These are phyloP conservation scores for Alternaria sp. DNA, from an alignment of 2,329 filamentous ascomycete genomes.

Conservation along the genomic window DNA sequence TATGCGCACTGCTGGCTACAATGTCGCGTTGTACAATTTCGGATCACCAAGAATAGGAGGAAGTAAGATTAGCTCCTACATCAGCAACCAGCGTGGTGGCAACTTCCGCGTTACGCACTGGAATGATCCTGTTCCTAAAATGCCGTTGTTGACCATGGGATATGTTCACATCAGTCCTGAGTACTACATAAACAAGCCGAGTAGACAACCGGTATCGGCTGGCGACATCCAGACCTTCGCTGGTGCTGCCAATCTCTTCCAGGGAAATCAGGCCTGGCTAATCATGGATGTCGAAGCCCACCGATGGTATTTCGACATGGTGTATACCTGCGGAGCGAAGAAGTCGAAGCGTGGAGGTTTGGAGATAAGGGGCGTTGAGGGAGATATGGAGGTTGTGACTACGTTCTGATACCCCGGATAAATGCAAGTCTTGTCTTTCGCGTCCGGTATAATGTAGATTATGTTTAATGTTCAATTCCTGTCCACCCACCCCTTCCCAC, in stretches of 20 bases:
- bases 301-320: constrained; percentile 43
- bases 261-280: constrained; percentile 41
- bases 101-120: constrained; percentile 72
- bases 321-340: constrained; percentile 29
- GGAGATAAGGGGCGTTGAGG: constrained; percentile 11
- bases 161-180: constrained; percentile 74
- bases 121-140: constrained; percentile 70
- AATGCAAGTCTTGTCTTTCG: neutral
- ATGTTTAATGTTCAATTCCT: neutral
- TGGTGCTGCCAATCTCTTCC: constrained; percentile 27
- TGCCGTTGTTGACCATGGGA: constrained; percentile 66
- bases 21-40: constrained; percentile 60
- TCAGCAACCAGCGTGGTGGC: constrained; percentile 59
- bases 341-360: constrained; percentile 15
- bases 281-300: constrained; percentile 40
- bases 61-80: constrained; percentile 60
- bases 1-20: constrained; percentile 37
- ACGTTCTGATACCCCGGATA: constrained; percentile 9
- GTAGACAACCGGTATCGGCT: constrained; percentile 20
- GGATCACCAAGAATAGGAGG: constrained; percentile 73
- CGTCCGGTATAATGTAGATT: neutral
- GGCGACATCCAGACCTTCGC: constrained; percentile 32
- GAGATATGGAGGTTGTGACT: constrained; percentile 17
- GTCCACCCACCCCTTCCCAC: neutral
- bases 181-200: constrained; percentile 58